Percentiles rank a stretch among this genome's conserved stretches.
These are phyloP conservation scores for Cyberlindnera sargentensis DNA, from an alignment of 805 yeast species.

Conservation along the genomic window DNA sequence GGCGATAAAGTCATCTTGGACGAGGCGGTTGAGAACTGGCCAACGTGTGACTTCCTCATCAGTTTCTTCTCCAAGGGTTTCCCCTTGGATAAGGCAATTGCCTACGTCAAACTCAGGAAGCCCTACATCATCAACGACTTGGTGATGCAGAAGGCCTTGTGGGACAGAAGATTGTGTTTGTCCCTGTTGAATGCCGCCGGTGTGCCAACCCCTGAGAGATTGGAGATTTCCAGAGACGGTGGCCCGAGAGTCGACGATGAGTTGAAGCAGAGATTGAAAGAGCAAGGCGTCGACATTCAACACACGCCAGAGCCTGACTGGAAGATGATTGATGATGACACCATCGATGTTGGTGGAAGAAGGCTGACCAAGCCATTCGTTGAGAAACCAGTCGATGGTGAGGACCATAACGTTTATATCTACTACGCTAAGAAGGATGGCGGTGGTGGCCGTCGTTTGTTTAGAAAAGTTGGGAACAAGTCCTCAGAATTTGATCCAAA, in stretches of 20 bases:
- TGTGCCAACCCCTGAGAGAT: slow-evolving; percentile 86
- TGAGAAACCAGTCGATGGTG: slow-evolving; percentile 98
- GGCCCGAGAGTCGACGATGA: slow-evolving; percentile 82
- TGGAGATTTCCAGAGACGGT: slow-evolving; percentile 92
- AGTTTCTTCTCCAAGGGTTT: slow-evolving; percentile 94
- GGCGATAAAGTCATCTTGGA: slow-evolving; percentile 96
- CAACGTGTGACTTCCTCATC: slow-evolving; percentile 92
- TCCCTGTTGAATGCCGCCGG: slow-evolving; percentile 66
- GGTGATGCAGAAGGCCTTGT: slow-evolving; percentile 84
- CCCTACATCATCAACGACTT: slow-evolving; percentile 89
- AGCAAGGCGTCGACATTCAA: slow-evolving; percentile 46
- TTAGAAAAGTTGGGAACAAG: slow-evolving; percentile 95
- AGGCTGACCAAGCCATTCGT: slow-evolving; percentile 84
- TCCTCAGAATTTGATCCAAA: slow-evolving; percentile 92
- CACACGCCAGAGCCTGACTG: slow-evolving; percentile 61
- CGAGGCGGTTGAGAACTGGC: slow-evolving; percentile 95
- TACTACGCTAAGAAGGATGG: slow-evolving; percentile 86
- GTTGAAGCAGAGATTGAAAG: slow-evolving; percentile 49
- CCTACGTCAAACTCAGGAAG: slow-evolving; percentile 79
- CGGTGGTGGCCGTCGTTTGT: slow-evolving; percentile 94
- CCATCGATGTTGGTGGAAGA: slow-evolving; percentile 68
- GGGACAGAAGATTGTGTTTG: slow-evolving; percentile 93
- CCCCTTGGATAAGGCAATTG: slow-evolving; percentile 92
- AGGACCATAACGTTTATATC: slow-evolving; percentile 92
- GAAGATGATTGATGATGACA: slow-evolving; percentile 85